Base-by-base conservation (phyloP, 1,139 yeast genomes). In the Taiozyma sp. region DNA sequence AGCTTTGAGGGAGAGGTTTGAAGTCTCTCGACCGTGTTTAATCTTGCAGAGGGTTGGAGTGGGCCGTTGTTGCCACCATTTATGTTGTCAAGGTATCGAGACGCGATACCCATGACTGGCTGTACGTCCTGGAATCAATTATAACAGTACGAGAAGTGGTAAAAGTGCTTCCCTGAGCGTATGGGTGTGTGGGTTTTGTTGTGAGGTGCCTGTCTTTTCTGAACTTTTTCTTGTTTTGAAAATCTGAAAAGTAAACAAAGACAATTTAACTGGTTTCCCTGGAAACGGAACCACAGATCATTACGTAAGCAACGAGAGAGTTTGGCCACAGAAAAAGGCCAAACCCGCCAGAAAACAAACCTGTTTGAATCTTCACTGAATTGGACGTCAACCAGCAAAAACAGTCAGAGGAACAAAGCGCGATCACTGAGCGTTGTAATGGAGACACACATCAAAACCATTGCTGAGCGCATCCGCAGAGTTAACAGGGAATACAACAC, bases 81-180 rank as follows among this genome's bases (percentile, higher is more conserved):
- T 14, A 56, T 46, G 5, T 47, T 50, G 40, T 56, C 59, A 12
- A 56, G 47, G 32, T 56, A 56, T 14, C 56, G 51, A 19, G 57
- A 48, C 2, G 57, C 49, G 29, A 56, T 50, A 38, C 29, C 43
- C 43, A 40, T 40, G 14, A 13, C 28, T 23, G 16, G 29, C 30
- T 10, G 30, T 28, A 10, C 8, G 30, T 28, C 23, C n/a, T 40
- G n/a, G 43, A 40, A 3, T 10, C n/a, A 8, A 23, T 8, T 40
- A 7, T 23, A 12, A 22, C 22, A n/a, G 43, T 19, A 19, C 19
- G 36, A 32, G 19, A 7, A 32, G 36, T 6, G n/a, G 34, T 19
- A 19, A 19, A 29, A 29, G 34, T 13, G 16, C 36, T 32, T 32
- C 8, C 14, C 8, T n/a, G 10, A 14, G 36, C 36, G 8, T 32